Evolutionary conservation across 2,329 filamentous ascomycete species (phyloP).

Genomic region (Dendryphion nanum): DNA sequence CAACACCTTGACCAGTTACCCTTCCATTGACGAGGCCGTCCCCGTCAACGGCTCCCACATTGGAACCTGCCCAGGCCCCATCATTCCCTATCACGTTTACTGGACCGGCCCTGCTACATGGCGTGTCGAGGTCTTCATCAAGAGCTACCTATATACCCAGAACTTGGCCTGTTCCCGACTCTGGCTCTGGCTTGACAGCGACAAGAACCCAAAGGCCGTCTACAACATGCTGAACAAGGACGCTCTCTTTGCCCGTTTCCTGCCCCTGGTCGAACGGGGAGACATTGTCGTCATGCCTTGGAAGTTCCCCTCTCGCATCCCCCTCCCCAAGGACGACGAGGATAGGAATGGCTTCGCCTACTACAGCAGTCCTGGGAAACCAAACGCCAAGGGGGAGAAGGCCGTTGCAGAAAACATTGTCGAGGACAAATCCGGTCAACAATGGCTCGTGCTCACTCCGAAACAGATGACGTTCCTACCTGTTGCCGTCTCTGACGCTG

Average conservation of each 20-base stretch:
- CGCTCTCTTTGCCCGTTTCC: constrained; percentile 52
- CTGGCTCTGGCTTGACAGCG: constrained; percentile 56
- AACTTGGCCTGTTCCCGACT: constrained; percentile 55
- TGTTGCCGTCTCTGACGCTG: constrained; percentile 56
- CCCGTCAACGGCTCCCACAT: constrained; percentile 41
- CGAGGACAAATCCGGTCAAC: constrained; percentile 49
- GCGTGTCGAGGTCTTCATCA: constrained; percentile 57
- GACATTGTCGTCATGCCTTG: constrained; percentile 54
- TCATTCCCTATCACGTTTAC: constrained; percentile 57
- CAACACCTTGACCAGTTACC: constrained; percentile 39
- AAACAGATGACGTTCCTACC: constrained; percentile 60
- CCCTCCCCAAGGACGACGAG: constrained; percentile 49
- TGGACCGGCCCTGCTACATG: constrained; percentile 58
- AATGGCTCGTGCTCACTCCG: constrained; percentile 54
- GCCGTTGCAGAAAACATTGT: constrained; percentile 53
- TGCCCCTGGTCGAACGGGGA: constrained; percentile 54
- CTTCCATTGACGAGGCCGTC: constrained; percentile 35
- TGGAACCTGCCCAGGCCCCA: constrained; percentile 55
- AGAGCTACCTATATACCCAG: constrained; percentile 57
- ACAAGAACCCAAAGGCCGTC: constrained; percentile 51
- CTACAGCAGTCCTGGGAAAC: constrained; percentile 48
- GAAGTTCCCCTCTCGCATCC: constrained; percentile 55
- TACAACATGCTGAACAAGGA: constrained; percentile 53
- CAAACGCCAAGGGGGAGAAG: constrained; percentile 42
- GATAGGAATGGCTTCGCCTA: constrained; percentile 51